phyloP scores from a whole-genome alignment of 164 flowering plant genomes.

The Vitis rotundifolia region DNA sequence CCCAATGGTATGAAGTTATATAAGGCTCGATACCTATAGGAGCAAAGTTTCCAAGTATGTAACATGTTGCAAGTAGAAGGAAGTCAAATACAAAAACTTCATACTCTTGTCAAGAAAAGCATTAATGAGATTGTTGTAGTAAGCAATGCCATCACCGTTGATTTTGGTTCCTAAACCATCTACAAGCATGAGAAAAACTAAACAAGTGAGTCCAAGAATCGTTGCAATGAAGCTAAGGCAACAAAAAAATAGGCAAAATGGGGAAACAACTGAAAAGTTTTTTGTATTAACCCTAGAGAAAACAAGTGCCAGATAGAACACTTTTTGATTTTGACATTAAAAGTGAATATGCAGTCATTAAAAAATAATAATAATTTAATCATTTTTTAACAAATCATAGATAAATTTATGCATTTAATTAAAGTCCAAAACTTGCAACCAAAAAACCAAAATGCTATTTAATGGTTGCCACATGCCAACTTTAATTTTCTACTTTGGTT shows the following conservation, averaged over 20 bases:
- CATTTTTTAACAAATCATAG: no score
- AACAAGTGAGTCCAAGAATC: not conserved
- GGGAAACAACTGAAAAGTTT: no score
- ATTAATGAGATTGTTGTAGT: conserved; percentile 80
- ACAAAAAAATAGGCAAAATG: not conserved
- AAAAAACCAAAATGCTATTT: no score
- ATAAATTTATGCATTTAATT: no score
- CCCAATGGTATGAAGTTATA: conserved; percentile 90
- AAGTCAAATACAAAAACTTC: not conserved
- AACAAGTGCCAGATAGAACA: no score
- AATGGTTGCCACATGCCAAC: no score
- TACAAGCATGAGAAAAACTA: conserved; percentile 23
- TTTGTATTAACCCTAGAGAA: no score
- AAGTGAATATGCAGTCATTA: no score
- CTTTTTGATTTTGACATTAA: not conserved
- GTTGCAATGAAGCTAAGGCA: not conserved
- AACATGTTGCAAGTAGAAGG: not conserved
- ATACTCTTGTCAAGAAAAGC: conserved; percentile 76
- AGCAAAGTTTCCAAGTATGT: conserved; percentile 6
- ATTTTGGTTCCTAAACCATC: conserved; percentile 84
- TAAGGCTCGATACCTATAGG: conserved; percentile 73
- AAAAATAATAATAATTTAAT: no score
- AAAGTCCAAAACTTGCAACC: no score
- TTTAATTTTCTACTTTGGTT: not conserved
- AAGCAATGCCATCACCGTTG: conserved; percentile 68